Percentiles rank a stretch among this genome's conserved stretches.
phyloP scores from a whole-genome alignment of 495 filamentous ascomycete species.

The Xylaria intraflava region DNA sequence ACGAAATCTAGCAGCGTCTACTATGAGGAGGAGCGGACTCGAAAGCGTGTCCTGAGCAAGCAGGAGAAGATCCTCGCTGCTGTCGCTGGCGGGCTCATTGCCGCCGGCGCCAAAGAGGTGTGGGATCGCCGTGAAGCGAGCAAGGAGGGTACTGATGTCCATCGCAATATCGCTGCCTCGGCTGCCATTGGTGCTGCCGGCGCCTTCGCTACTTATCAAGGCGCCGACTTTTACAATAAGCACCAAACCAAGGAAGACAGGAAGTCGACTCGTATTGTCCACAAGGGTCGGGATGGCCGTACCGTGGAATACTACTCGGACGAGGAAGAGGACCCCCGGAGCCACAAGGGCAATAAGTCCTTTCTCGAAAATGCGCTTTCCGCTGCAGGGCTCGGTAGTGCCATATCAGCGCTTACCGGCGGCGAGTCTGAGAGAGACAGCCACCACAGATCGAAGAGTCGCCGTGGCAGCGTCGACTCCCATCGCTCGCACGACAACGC shows the following conservation, averaged over 20 bases:
- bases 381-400: slow-evolving; percentile 60
- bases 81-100: slow-evolving; percentile 46
- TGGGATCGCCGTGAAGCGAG: slow-evolving; percentile 49
- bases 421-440: slow-evolving; percentile 39
- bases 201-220: slow-evolving; percentile 48
- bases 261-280: slow-evolving; percentile 32
- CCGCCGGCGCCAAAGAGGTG: slow-evolving; percentile 49
- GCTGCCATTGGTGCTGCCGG: slow-evolving; percentile 50
- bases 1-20: slow-evolving; percentile 30
- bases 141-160: slow-evolving; percentile 34
- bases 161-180: slow-evolving; percentile 46
- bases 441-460: slow-evolving; percentile 42
- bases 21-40: slow-evolving; percentile 38
- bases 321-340: slow-evolving; percentile 46
- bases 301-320: slow-evolving; percentile 45
- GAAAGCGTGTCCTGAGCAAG: slow-evolving; percentile 45
- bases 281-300: slow-evolving; percentile 38
- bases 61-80: slow-evolving; percentile 55
- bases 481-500: slow-evolving; percentile 31
- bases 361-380: slow-evolving; percentile 64
- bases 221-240: slow-evolving; percentile 50
- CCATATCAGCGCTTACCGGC: slow-evolving; percentile 46
- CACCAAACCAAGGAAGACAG: slow-evolving; percentile 42
- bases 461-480: slow-evolving; percentile 38
- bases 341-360: slow-evolving; percentile 57